A percentile compares a stretch with the other conserved stretches of the same genome.
These are phyloP conservation scores for Colletotrichum tabaci DNA, from an alignment of 2,329 filamentous ascomycete genomes.

Conservation along the genomic window DNA sequence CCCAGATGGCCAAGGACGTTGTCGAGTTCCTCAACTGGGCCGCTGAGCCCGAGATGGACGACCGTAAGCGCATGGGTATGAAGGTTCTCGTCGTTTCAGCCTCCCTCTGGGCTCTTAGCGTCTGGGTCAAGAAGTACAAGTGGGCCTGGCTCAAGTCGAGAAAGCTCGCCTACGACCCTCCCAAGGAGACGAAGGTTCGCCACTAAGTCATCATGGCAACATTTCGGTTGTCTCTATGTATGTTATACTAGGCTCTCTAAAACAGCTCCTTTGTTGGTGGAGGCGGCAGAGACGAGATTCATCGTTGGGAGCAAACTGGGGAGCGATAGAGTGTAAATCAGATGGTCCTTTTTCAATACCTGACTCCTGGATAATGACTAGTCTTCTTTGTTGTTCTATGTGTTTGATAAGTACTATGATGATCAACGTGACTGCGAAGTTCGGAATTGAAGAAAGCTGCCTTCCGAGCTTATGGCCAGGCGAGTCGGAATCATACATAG, in stretches of 20 bases:
- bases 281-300: conserved; percentile 51
- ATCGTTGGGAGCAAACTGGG: conserved; percentile 44
- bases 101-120: conserved; percentile 85
- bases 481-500: background rate
- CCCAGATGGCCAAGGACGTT: conserved; percentile 99
- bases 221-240: conserved; percentile 46
- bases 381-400: conserved; percentile 22
- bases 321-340: conserved; percentile 66
- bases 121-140: conserved; percentile 99
- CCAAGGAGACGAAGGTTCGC: conserved; percentile 67
- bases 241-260: conserved; percentile 53
- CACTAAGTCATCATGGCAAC: conserved; percentile 55
- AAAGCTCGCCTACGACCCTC: conserved; percentile 91
- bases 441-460: too few species aligned
- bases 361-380: conserved; percentile 44
- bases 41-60: conserved; percentile 98
- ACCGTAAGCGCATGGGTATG: conserved; percentile 99
- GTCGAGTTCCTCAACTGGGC: conserved; percentile 99
- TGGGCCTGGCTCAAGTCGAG: conserved; percentile 97
- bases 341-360: conserved; percentile 60
- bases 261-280: conserved; percentile 60
- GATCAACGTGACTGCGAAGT: background rate
- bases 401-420: background rate
- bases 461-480: too few species aligned
- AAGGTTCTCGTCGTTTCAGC: conserved; percentile 90